These are phyloP conservation scores for Allodekkera sacchari DNA, from an alignment of 805 yeast genomes.

Conservation along the genomic window DNA sequence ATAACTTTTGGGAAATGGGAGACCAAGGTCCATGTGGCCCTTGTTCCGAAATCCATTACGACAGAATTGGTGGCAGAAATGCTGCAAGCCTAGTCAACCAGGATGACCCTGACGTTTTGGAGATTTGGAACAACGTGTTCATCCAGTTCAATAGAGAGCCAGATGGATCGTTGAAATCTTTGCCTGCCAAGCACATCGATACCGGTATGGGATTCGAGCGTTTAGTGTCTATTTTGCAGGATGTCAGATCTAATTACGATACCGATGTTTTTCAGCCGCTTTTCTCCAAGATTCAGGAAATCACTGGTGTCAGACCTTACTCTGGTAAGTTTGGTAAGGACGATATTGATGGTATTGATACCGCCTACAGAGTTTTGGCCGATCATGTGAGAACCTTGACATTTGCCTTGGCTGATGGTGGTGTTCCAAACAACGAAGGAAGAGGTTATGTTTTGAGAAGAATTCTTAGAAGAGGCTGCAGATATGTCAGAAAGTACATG, in stretches of 20 bases:
- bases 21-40: conserved; percentile 99
- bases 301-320: conserved; percentile 88
- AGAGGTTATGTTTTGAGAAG: conserved; percentile 97
- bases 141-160: conserved; percentile 95
- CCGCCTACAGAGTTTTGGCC: conserved; percentile 96
- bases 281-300: conserved; percentile 78
- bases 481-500: conserved; percentile 94
- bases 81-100: conserved; percentile 84
- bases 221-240: conserved; percentile 87
- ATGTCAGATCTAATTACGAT: conserved; percentile 88
- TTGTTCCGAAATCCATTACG: conserved; percentile 95
- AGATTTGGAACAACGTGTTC: conserved; percentile 96
- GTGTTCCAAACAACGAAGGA: conserved; percentile 98
- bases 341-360: conserved; percentile 90
- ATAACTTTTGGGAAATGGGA: conserved; percentile 99
- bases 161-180: conserved; percentile 65
- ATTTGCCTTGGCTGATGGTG: conserved; percentile 96
- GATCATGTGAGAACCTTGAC: conserved; percentile 97
- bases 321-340: conserved; percentile 90
- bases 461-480: conserved; percentile 94
- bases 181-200: conserved; percentile 94
- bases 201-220: conserved; percentile 99
- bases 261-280: conserved; percentile 94
- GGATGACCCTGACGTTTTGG: conserved; percentile 97
- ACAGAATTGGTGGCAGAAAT: conserved; percentile 96